Percentiles rank a stretch among this genome's conserved stretches.
Evolutionary conservation across 345 rosid species (phyloP).

Genomic region (Leavenworthia alabamica): DNA sequence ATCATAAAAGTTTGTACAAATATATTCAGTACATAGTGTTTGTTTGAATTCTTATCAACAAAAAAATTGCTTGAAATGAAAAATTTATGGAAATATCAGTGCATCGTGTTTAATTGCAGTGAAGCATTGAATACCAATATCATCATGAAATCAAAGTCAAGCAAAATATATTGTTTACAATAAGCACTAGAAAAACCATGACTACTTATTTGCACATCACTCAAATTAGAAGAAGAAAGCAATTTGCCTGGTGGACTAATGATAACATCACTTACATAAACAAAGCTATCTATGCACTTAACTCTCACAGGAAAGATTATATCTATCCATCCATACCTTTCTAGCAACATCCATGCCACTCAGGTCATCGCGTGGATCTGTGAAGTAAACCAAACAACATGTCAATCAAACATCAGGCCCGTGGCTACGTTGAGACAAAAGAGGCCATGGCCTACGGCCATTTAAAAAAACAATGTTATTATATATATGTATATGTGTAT

Average conservation of each 20-base stretch:
- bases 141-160: not conserved
- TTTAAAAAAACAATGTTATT: no score
- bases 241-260: not conserved
- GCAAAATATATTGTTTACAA: not conserved
- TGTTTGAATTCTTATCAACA: not conserved
- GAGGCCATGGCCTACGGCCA: no score
- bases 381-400: not conserved
- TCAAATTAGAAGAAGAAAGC: not conserved
- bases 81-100: not conserved
- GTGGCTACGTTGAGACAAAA: no score
- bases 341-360: constrained; percentile 96
- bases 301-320: not conserved
- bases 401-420: constrained; percentile 11
- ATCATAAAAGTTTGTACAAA: no score
- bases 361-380: constrained; percentile 98
- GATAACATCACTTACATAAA: not conserved
- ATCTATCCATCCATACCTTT: constrained; percentile 47
- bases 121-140: not conserved
- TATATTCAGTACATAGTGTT: no score
- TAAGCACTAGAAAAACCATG: not conserved
- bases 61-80: not conserved
- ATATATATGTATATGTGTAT: no score
- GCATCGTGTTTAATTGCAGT: not conserved
- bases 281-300: not conserved
- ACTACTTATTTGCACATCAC: not conserved